Evolutionary conservation across 768 basidiomycete genomes (phyloP).

Genomic region (Lactifluus hygrophoroides): DNA sequence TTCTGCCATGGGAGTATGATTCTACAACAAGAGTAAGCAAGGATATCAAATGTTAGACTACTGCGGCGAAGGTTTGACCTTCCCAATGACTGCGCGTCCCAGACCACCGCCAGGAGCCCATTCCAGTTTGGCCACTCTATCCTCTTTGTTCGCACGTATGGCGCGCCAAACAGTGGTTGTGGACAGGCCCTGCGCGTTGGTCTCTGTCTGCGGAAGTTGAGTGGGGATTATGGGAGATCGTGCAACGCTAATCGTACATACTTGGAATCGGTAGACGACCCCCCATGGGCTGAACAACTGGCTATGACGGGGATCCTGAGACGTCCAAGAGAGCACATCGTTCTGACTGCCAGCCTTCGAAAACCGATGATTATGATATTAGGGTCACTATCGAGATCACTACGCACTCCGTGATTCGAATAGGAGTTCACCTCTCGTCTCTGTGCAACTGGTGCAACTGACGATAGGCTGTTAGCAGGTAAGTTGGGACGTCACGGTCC

Average conservation of each 20-base stretch:
- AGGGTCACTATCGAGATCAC: too few species aligned
- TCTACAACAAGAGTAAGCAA: conserved; percentile 34
- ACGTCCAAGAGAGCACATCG: conserved; percentile 81
- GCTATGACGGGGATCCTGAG: conserved; percentile 78
- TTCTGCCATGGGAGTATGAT: conserved; percentile 74
- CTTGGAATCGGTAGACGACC: conserved; percentile 73
- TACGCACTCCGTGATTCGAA: too few species aligned
- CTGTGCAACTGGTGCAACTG: too few species aligned
- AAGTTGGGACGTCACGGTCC: too few species aligned
- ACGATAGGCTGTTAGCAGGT: too few species aligned
- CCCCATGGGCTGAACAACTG: conserved; percentile 76
- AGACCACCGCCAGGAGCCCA: conserved; percentile 79
- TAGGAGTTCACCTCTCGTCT: too few species aligned
- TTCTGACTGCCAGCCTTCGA: conserved; percentile 36
- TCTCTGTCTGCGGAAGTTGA: conserved; percentile 44
- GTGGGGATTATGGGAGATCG: conserved; percentile 23
- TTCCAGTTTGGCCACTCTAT: conserved; percentile 81
- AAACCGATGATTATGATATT: conserved; percentile 26
- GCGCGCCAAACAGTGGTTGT: conserved; percentile 73
- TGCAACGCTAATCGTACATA: conserved; percentile 28
- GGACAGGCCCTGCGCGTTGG: conserved; percentile 52
- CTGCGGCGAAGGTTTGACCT: conserved; percentile 38
- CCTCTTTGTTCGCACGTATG: conserved; percentile 77
- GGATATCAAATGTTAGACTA: conserved; percentile 22
- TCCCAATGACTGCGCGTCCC: conserved; percentile 79